Conservation (phyloP, 1,139 yeast genomes). For the Scheffersomyces segobiensis region DNA sequence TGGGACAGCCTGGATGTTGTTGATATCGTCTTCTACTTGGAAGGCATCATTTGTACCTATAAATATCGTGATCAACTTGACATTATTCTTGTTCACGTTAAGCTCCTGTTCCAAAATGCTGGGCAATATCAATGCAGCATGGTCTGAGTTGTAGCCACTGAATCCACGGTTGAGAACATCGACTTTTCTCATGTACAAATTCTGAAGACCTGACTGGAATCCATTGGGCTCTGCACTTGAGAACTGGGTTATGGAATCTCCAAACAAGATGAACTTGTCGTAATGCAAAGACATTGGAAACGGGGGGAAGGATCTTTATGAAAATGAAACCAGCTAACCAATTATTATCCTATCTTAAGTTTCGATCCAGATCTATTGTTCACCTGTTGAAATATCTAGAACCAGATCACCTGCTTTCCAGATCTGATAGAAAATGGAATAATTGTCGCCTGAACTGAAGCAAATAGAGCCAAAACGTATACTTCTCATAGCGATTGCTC, state of each 20-base stretch:
- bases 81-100: slow-evolving; percentile 22
- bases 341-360: too few species aligned
- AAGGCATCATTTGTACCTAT: slow-evolving; percentile 79
- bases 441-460: neutral
- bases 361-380: neutral
- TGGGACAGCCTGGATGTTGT: slow-evolving; percentile 54
- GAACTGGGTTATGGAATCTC: slow-evolving; percentile 69
- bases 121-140: slow-evolving; percentile 49
- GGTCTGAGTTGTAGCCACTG: slow-evolving; percentile 60
- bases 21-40: slow-evolving; percentile 16
- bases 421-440: neutral
- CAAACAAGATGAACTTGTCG: slow-evolving; percentile 58
- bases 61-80: slow-evolving; percentile 54
- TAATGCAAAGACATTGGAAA: slow-evolving; percentile 13
- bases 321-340: neutral
- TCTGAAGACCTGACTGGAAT: slow-evolving; percentile 55
- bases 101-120: slow-evolving; percentile 46
- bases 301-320: neutral
- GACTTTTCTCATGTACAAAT: slow-evolving; percentile 49
- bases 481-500: neutral
- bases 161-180: slow-evolving; percentile 63
- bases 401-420: neutral
- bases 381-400: neutral
- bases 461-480: neutral
- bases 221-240: slow-evolving; percentile 37